phyloP scores from a whole-genome alignment of 2,329 filamentous ascomycete genomes.

The Lithohypha guttulata region DNA sequence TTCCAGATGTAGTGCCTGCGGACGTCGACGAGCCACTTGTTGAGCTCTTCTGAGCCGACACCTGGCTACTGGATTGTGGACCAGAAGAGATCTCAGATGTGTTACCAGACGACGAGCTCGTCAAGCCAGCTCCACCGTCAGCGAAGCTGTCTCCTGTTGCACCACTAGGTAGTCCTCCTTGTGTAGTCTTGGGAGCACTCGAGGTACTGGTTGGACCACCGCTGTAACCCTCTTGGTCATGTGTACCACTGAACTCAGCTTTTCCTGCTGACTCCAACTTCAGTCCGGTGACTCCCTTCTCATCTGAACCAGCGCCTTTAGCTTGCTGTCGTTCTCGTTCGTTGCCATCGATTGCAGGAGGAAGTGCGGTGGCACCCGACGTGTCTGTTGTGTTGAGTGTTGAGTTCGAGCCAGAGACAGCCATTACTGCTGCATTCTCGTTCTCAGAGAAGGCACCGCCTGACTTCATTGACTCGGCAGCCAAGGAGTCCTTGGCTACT shows the following conservation, averaged over 20 bases:
- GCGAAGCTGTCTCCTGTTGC: slow-evolving; percentile 23
- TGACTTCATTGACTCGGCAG: slow-evolving; percentile 55
- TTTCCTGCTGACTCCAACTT: slow-evolving; percentile 31
- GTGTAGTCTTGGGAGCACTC: slow-evolving; percentile 26
- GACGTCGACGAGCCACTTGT: neutral
- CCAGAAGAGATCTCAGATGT: neutral
- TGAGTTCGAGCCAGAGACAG: slow-evolving; percentile 42
- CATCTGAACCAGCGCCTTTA: slow-evolving; percentile 34
- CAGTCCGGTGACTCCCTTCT: slow-evolving; percentile 22
- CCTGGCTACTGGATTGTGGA: slow-evolving; percentile 5
- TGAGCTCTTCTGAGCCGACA: neutral
- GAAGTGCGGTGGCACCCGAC: slow-evolving; percentile 41
- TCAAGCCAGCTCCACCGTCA: slow-evolving; percentile 2
- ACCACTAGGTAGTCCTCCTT: slow-evolving; percentile 27
- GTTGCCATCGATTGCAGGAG: slow-evolving; percentile 37
- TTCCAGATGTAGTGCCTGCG: no score
- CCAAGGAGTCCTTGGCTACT: slow-evolving; percentile 60
- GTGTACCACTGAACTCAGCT: slow-evolving; percentile 29
- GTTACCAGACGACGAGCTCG: slow-evolving; percentile 1
- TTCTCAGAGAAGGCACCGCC: slow-evolving; percentile 54
- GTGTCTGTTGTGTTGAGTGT: slow-evolving; percentile 48
- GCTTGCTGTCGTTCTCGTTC: slow-evolving; percentile 35
- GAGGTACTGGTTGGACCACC: slow-evolving; percentile 22
- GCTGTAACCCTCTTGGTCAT: slow-evolving; percentile 27
- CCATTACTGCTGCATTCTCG: slow-evolving; percentile 39